Evolutionary conservation across 352 stramenopile genomes (phyloP), one percentile per base, ranked within the genome.

Genomic region (Phytophthora pini): DNA sequence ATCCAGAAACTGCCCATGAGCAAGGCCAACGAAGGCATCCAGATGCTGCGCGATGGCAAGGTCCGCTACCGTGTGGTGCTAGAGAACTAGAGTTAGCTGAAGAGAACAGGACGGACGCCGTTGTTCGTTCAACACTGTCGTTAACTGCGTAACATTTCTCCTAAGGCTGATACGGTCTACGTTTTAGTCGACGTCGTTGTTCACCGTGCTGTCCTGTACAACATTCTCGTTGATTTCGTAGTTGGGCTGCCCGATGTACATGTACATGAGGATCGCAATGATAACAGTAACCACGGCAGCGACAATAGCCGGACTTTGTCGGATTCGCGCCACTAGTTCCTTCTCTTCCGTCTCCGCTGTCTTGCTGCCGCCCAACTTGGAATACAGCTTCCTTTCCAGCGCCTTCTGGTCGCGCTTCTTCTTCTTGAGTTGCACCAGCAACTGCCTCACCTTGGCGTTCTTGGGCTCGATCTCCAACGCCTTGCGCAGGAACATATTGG

Each of bases 391-490:
- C 46, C 80, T 79, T 54, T 93, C 80, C 2, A 72, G 56, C 6
- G 71, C 77, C 50, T 84, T 84, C 49, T 77, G 70, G 26, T 87
- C 70, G 49, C 88, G 72, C 49, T 90, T 89, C 66, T 91, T 90
- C 62, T 80, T 76, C 68, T 92, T 90, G 31, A 94, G 50, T 43
- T 83, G 59, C 27, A 73, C 70, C 41, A 94, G 41, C 56, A 92
- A 62, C 36, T 90, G 68, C 17, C 87, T 80, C 43, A 92, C 74
- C 49, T 85, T 89, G 50, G 65, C 56, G 60, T 91, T 92, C 57
- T 82, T 79, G 0, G 84, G 87, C 17, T 94, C 87, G 8, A 92
- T 66, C 26, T 72, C 70, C 10, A 92, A 58, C n/a, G 80, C 87
- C 44, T 86, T 79, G 50, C 86, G 82, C 41, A 91, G 58, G 27